phyloP scores from a whole-genome alignment of 768 basidiomycete genomes.

The Termitomyces sp. region DNA sequence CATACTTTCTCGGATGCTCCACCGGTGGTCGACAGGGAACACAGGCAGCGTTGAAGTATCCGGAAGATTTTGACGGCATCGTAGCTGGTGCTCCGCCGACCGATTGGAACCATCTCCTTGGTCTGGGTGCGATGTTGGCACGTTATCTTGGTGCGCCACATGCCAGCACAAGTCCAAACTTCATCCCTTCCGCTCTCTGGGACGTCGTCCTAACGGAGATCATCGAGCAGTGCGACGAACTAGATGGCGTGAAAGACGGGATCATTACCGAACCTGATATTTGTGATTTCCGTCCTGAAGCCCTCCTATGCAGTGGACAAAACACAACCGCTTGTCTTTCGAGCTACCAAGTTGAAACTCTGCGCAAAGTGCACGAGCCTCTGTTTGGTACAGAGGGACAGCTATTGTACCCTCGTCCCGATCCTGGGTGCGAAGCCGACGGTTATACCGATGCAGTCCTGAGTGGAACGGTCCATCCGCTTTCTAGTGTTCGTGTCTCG shows the following conservation, averaged over 20 bases:
- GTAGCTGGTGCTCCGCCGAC: background rate
- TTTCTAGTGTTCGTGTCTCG: background rate
- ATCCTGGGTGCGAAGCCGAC: constrained; percentile 2
- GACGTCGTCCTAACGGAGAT: background rate
- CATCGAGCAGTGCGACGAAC: background rate
- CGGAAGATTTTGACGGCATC: background rate
- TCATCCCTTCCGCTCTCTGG: background rate
- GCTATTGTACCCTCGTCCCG: constrained; percentile 2
- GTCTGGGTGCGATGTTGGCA: background rate
- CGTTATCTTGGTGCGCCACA: constrained; percentile 1
- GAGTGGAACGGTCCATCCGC: background rate
- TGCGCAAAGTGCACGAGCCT: background rate
- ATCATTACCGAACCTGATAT: constrained; percentile 3
- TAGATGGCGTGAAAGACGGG: constrained; percentile 1
- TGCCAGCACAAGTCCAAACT: background rate
- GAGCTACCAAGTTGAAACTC: background rate
- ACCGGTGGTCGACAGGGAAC: constrained; percentile 7
- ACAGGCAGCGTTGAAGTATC: constrained; percentile 1
- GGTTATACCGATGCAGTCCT: background rate
- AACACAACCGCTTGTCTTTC: background rate
- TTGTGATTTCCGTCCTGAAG: constrained; percentile 4
- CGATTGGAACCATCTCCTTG: background rate
- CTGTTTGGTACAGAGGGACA: background rate
- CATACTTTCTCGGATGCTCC: constrained; percentile 12
- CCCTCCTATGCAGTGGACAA: background rate